phyloP scores from a whole-genome alignment of 768 basidiomycete genomes.

The Boletus rubropictus region DNA sequence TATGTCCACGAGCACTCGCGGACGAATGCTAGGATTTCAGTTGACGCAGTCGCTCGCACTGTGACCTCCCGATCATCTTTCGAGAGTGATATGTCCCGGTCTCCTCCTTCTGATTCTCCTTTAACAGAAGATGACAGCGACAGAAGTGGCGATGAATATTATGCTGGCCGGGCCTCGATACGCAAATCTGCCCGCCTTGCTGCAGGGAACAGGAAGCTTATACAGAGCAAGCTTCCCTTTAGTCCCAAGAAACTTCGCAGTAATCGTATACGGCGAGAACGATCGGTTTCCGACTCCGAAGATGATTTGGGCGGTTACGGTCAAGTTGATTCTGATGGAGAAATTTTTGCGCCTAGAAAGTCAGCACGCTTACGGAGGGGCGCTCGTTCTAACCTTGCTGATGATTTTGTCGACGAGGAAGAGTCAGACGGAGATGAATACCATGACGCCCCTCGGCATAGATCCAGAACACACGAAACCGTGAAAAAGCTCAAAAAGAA shows the following conservation, averaged over 20 bases:
- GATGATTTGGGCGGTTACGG: constrained; percentile 37
- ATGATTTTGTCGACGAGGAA: constrained; percentile 21
- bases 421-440: constrained; percentile 34
- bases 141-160: constrained; percentile 13
- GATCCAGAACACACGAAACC: constrained; percentile 1
- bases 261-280: constrained; percentile 21
- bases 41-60: constrained; percentile 17
- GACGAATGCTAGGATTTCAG: constrained; percentile 34
- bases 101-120: constrained; percentile 11
- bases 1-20: constrained; percentile 57
- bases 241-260: constrained; percentile 61
- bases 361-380: constrained; percentile 45
- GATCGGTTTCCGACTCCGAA: constrained; percentile 31
- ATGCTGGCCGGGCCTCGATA: background rate
- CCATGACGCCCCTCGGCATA: constrained; percentile 21
- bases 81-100: constrained; percentile 11
- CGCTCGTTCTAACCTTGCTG: constrained; percentile 33
- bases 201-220: background rate
- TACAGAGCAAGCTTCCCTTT: constrained; percentile 47
- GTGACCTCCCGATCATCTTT: constrained; percentile 2
- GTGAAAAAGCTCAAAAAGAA: constrained; percentile 23
- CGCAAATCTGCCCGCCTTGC: constrained; percentile 20
- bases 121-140: constrained; percentile 28
- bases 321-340: constrained; percentile 26
- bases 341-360: constrained; percentile 32